phyloP scores from a whole-genome alignment of 257 asterid species.

The Schizonepeta tenuifolia region DNA sequence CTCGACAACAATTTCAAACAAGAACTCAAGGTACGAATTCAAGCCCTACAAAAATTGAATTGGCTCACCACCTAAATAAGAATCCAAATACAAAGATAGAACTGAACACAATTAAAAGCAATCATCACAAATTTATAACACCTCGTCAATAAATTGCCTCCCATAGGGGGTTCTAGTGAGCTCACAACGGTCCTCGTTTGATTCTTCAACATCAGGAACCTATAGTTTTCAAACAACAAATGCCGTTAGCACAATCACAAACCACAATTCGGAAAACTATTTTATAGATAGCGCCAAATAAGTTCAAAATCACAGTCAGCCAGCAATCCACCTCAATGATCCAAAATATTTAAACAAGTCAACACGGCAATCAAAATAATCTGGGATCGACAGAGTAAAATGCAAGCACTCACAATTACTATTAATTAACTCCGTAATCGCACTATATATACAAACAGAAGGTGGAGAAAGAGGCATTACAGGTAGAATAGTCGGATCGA shows the following conservation, averaged over 20 bases:
- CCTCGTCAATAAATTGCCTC: constrained; percentile 68
- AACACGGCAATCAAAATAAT: constrained; percentile 5
- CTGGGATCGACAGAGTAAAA: background rate
- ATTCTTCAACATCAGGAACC: constrained; percentile 95
- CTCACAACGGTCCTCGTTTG: constrained; percentile 65
- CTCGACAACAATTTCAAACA: constrained; percentile 67
- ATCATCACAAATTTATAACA: constrained; percentile 19
- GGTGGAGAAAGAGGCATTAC: constrained; percentile 34
- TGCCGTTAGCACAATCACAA: background rate
- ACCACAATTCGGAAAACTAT: background rate
- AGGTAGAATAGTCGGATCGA: constrained; percentile 67
- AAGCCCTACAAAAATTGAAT: constrained; percentile 63
- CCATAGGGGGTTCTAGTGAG: constrained; percentile 86
- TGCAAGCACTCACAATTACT: background rate
- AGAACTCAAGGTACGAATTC: constrained; percentile 70
- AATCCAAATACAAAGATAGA: constrained; percentile 2
- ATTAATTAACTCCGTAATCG: background rate
- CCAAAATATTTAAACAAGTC: background rate
- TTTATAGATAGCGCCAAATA: background rate
- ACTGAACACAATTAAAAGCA: constrained; percentile 4
- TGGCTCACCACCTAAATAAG: constrained; percentile 18
- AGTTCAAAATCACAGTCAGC: constrained; percentile 13
- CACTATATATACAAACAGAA: background rate
- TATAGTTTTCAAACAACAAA: constrained; percentile 35
- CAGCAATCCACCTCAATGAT: background rate